These are phyloP conservation scores for Hypoxylon crocopeplum DNA, from an alignment of 495 filamentous ascomycete genomes.

Conservation along the genomic window DNA sequence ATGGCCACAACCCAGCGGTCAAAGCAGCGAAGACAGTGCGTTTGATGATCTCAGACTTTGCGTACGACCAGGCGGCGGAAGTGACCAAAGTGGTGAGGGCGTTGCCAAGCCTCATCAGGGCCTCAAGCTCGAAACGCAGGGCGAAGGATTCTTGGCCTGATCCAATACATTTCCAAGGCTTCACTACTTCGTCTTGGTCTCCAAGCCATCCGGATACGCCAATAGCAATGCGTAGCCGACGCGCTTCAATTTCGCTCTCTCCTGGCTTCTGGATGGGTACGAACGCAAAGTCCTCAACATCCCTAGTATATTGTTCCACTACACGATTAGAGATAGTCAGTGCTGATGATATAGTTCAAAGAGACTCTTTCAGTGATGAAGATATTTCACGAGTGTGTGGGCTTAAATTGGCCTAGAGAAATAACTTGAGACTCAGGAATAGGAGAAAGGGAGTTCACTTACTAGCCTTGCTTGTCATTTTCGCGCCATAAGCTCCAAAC, in stretches of 20 bases:
- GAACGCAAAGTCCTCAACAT: slow-evolving; percentile 92
- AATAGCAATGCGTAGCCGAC: slow-evolving; percentile 81
- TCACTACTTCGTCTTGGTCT: slow-evolving; percentile 70
- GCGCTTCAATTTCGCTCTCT: slow-evolving; percentile 44
- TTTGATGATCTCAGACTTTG: slow-evolving; percentile 77
- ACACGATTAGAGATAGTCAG: slow-evolving; percentile 57
- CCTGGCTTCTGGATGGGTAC: slow-evolving; percentile 65
- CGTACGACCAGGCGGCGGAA: slow-evolving; percentile 79
- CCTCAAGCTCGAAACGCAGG: slow-evolving; percentile 82
- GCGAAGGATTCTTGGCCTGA: slow-evolving; percentile 81
- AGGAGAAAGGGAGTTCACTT: slow-evolving; percentile 38
- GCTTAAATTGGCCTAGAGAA: too few relatives aligned
- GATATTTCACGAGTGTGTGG: too few relatives aligned
- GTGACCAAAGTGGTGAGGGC: slow-evolving; percentile 78
- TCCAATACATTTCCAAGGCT: slow-evolving; percentile 80
- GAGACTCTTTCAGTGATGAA: too few relatives aligned
- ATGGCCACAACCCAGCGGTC: slow-evolving; percentile 76
- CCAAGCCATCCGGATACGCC: slow-evolving; percentile 87
- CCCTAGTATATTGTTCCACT: slow-evolving; percentile 83
- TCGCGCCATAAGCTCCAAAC: slow-evolving; percentile 88
- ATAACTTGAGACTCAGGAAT: too few relatives aligned
- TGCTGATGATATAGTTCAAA: too few relatives aligned
- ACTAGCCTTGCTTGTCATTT: slow-evolving; percentile 71
- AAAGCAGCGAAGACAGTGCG: slow-evolving; percentile 74
- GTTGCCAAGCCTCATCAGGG: slow-evolving; percentile 79